phyloP scores from a whole-genome alignment of 805 yeast genomes.

The Candida tallmaniae region DNA sequence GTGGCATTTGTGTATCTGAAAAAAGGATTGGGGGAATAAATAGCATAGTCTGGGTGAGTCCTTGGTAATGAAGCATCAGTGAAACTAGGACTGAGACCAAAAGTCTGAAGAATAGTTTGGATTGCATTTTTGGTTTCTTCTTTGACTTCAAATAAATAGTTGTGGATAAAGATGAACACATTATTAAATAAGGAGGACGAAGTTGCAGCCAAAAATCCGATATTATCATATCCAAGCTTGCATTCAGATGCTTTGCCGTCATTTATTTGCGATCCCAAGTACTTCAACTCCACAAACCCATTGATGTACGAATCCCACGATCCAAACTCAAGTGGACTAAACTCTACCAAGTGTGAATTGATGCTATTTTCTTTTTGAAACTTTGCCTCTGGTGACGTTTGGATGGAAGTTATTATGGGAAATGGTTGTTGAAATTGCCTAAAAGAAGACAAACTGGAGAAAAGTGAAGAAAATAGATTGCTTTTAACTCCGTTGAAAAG shows the following conservation, averaged over 20 bases:
- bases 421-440: slow-evolving; percentile 40
- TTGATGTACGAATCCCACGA: slow-evolving; percentile 52
- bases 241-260: slow-evolving; percentile 45
- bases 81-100: slow-evolving; percentile 31
- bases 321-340: slow-evolving; percentile 65
- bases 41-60: slow-evolving; percentile 54
- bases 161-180: slow-evolving; percentile 47
- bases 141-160: slow-evolving; percentile 27
- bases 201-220: slow-evolving; percentile 58
- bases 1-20: slow-evolving; percentile 20
- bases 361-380: slow-evolving; percentile 17
- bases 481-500: slow-evolving; percentile 38
- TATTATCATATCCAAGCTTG: slow-evolving; percentile 50
- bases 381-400: slow-evolving; percentile 30
- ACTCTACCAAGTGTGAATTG: slow-evolving; percentile 49
- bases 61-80: slow-evolving; percentile 3
- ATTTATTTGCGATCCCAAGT: slow-evolving; percentile 46
- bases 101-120: slow-evolving; percentile 34
- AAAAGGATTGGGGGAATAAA: slow-evolving; percentile 62
- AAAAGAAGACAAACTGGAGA: slow-evolving; percentile 28
- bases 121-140: slow-evolving; percentile 30
- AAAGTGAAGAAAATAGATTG: slow-evolving; percentile 34
- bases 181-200: slow-evolving; percentile 61
- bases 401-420: slow-evolving; percentile 43
- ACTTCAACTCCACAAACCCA: slow-evolving; percentile 47